Conservation (phyloP, 345 rosid genomes). For the Pseudoturritis turrita region DNA sequence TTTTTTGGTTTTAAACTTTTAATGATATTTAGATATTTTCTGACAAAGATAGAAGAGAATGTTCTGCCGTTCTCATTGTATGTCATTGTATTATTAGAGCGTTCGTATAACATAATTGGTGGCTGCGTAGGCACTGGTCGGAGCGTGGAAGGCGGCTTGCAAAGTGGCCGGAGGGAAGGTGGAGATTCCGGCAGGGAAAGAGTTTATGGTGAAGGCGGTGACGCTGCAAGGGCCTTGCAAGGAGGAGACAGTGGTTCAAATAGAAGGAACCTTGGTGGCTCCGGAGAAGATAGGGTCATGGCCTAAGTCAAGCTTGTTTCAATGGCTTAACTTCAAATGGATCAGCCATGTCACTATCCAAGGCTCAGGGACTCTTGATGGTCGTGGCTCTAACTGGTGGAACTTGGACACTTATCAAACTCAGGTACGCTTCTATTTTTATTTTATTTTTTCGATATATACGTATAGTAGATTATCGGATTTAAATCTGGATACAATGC, state of each 20-base stretch:
- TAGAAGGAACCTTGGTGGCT: constrained; percentile 71
- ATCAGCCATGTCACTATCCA: constrained; percentile 57
- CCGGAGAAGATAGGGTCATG: constrained; percentile 60
- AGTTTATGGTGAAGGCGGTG: constrained; percentile 30
- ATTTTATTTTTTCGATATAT: neutral
- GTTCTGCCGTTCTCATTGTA: too few species aligned
- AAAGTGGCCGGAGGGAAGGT: constrained; percentile 24
- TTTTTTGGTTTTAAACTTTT: too few species aligned
- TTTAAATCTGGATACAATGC: neutral
- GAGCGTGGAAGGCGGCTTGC: constrained; percentile 36
- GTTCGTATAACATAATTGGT: too few species aligned
- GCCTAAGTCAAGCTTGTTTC: constrained; percentile 65
- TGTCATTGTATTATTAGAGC: neutral
- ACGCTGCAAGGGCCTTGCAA: constrained; percentile 30
- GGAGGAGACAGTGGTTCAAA: constrained; percentile 37
- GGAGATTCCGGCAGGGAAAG: constrained; percentile 24
- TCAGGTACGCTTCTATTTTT: constrained; percentile 33
- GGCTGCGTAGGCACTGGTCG: constrained; percentile 21
- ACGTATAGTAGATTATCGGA: neutral
- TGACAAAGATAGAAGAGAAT: too few species aligned
- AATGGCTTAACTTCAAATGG: constrained; percentile 91
- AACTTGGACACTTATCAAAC: constrained; percentile 32
- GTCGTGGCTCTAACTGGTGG: constrained; percentile 88
- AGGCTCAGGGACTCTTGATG: constrained; percentile 74
- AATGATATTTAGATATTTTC: too few species aligned